phyloP scores from a whole-genome alignment of 176 grass and related monocot genomes.

The Eleusine coracana region DNA sequence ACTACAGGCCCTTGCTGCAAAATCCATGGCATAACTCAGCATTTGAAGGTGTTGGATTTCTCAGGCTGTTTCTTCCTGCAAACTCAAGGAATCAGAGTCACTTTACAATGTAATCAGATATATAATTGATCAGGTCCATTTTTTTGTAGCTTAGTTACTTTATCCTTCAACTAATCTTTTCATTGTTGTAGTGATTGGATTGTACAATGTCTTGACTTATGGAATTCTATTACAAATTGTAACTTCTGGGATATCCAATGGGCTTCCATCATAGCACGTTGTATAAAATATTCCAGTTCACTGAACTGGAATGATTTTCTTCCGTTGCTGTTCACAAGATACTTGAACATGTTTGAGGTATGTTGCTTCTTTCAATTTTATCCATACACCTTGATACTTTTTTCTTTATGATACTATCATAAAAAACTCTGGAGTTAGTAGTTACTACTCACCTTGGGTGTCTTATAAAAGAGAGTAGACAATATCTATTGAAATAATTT shows the following conservation, averaged over 20 bases:
- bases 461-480: background rate
- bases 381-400: background rate
- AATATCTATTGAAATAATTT: background rate
- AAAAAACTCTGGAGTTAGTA: background rate
- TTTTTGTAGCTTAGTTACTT: constrained; percentile 32
- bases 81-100: constrained; percentile 78
- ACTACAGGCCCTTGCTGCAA: constrained; percentile 71
- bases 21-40: constrained; percentile 98
- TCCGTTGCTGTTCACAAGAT: constrained; percentile 68
- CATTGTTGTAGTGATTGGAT: constrained; percentile 73
- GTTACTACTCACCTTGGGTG: constrained; percentile 5
- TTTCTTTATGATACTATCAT: too few relatives aligned
- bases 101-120: constrained; percentile 70
- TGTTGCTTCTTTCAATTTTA: constrained; percentile 27
- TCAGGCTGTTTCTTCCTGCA: constrained; percentile 82
- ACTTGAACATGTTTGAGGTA: constrained; percentile 99
- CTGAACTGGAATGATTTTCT: constrained; percentile 88
- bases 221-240: constrained; percentile 84
- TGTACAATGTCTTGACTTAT: constrained; percentile 71
- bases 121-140: constrained; percentile 27
- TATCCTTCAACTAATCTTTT: constrained; percentile 40
- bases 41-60: constrained; percentile 97
- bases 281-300: constrained; percentile 71
- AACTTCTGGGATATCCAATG: constrained; percentile 98
- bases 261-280: constrained; percentile 82